phyloP scores from a whole-genome alignment of 169 alveolate genomes.

The Cytauxzoon felis region DNA sequence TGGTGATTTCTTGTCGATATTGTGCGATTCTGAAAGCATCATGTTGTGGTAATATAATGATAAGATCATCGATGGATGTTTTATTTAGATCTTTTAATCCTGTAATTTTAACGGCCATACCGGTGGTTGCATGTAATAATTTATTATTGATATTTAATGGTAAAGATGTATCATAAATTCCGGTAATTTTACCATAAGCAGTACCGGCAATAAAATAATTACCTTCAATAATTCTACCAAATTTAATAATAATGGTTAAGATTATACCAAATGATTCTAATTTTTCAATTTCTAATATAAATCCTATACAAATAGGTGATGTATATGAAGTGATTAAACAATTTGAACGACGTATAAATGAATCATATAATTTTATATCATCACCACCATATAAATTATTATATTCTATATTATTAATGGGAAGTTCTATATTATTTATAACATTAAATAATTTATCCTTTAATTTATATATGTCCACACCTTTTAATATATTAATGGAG shows the following conservation, averaged over 20 bases:
- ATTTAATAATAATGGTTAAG: conserved; percentile 64
- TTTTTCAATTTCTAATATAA: conserved; percentile 65
- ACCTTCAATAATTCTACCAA: conserved; percentile 72
- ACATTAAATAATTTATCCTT: conserved; percentile 29
- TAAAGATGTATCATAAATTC: conserved; percentile 44
- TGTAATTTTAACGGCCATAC: conserved; percentile 64
- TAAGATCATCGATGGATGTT: conserved; percentile 70
- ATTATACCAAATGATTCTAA: conserved; percentile 64
- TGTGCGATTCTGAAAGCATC: conserved; percentile 73
- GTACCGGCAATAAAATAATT: conserved; percentile 76
- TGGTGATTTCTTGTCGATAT: conserved; percentile 68
- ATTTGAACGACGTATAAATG: conserved; percentile 69
- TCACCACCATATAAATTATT: conserved; percentile 26
- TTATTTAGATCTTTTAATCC: conserved; percentile 66
- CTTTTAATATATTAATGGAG: conserved; percentile 64
- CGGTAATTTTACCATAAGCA: conserved; percentile 66
- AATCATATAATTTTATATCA: conserved; percentile 1
- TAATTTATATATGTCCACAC: conserved; percentile 35
- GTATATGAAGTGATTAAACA: conserved; percentile 61
- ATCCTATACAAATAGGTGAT: conserved; percentile 66
- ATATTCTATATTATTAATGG: conserved; percentile 7
- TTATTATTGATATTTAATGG: conserved; percentile 14
- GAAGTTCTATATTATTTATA: conserved; percentile 29
- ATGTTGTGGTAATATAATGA: conserved; percentile 70
- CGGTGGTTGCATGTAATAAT: conserved; percentile 64